These are phyloP conservation scores for Vararia minispora DNA, from an alignment of 768 basidiomycete species.

Conservation along the genomic window DNA sequence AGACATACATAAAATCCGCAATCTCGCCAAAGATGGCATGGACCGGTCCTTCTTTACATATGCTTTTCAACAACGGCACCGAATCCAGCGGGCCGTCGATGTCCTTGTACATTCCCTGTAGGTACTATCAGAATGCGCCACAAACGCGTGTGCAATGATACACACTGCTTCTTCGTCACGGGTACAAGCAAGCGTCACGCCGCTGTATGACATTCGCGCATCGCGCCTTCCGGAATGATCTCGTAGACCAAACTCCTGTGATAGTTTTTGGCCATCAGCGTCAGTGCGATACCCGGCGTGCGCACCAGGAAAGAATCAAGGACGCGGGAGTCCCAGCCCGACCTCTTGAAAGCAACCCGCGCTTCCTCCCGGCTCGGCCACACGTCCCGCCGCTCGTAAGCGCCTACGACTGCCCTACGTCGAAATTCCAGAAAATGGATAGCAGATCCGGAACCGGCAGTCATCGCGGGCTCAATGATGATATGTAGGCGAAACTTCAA, in stretches of 20 bases:
- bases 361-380: slow-evolving; percentile 45
- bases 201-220: slow-evolving; percentile 33
- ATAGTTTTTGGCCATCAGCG: no score
- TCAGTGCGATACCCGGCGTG: no score
- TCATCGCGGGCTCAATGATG: no score
- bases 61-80: slow-evolving; percentile 3
- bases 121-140: no score
- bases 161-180: slow-evolving; percentile 36
- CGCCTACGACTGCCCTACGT: slow-evolving; percentile 21
- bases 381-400: slow-evolving; percentile 32
- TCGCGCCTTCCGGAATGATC: slow-evolving; percentile 27
- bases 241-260: slow-evolving; percentile 32
- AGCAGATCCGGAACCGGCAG: no score
- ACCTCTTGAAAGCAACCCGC: slow-evolving; percentile 24
- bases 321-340: slow-evolving; percentile 39
- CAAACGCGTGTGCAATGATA: no score
- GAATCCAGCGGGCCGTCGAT: background rate
- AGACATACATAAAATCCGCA: slow-evolving; percentile 7
- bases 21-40: slow-evolving; percentile 9
- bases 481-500: no score
- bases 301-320: slow-evolving; percentile 32
- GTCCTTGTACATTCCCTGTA: slow-evolving; percentile 8
- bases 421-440: no score
- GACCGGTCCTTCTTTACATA: slow-evolving; percentile 10
- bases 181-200: slow-evolving; percentile 38